phyloP scores from a whole-genome alignment of 768 basidiomycete species.

The Tricholoma hemisulphureum region DNA sequence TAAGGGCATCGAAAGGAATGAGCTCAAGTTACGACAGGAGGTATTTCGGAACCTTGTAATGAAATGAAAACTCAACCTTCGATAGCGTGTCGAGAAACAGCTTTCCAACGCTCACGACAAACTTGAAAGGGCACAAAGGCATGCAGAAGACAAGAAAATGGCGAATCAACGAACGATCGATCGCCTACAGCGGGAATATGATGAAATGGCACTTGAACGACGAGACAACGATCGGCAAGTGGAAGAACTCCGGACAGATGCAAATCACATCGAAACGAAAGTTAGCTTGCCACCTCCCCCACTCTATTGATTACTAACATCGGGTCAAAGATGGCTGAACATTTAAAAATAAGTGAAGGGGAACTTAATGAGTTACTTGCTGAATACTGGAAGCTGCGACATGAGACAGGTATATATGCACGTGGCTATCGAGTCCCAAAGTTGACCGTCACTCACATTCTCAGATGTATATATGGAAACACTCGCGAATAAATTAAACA shows the following conservation, averaged over 20 bases:
- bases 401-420: conserved; percentile 68
- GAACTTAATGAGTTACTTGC: conserved; percentile 80
- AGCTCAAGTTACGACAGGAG: conserved; percentile 66
- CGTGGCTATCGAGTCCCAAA: background rate
- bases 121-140: conserved; percentile 72
- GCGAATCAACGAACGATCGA: conserved; percentile 75
- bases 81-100: conserved; percentile 78
- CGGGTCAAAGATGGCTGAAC: conserved; percentile 63
- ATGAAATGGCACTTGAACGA: conserved; percentile 73
- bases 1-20: conserved; percentile 72
- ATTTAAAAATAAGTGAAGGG: conserved; percentile 67
- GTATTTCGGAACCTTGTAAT: conserved; percentile 32
- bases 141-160: conserved; percentile 75
- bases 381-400: conserved; percentile 81
- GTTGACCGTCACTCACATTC: background rate
- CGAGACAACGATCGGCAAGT: conserved; percentile 77
- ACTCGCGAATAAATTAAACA: conserved; percentile 74
- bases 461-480: conserved; percentile 87
- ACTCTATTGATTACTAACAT: background rate
- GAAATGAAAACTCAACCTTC: conserved; percentile 1
- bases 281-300: conserved; percentile 31
- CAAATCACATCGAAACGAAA: conserved; percentile 64
- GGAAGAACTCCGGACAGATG: conserved; percentile 72
- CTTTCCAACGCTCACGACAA: conserved; percentile 80
- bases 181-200: conserved; percentile 73